Percentiles rank a stretch among this genome's conserved stretches.
phyloP scores from a whole-genome alignment of 176 grass and related monocot species.

The Saccharum spontaneum region DNA sequence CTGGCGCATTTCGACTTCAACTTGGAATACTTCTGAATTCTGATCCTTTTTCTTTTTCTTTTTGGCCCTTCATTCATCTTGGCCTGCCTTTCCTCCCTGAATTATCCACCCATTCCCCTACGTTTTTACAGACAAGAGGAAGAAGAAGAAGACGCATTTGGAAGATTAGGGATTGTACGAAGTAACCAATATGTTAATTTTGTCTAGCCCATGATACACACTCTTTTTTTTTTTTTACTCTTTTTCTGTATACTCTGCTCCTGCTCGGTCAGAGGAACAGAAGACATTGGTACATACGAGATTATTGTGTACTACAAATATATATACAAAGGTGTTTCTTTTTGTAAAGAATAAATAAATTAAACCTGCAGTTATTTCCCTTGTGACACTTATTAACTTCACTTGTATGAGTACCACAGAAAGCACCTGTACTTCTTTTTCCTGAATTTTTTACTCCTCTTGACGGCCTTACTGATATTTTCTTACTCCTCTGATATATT shows the following conservation, averaged over 20 bases:
- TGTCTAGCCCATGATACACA: conserved; percentile 16
- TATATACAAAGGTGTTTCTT: neutral
- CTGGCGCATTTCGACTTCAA: conserved; percentile 57
- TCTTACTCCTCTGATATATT: neutral
- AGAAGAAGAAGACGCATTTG: neutral
- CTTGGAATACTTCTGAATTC: conserved; percentile 67
- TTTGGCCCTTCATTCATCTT: neutral
- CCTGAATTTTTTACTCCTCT: neutral
- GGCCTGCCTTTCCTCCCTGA: neutral
- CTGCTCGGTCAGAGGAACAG: conserved; percentile 28
- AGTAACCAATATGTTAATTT: conserved; percentile 29
- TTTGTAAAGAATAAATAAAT: conserved; percentile 42
- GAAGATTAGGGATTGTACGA: conserved; percentile 38
- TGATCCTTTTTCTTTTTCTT: neutral
- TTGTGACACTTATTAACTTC: neutral
- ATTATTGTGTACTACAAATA: conserved; percentile 14
- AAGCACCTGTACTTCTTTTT: conserved; percentile 1
- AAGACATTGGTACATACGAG: conserved; percentile 20
- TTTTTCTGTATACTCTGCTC: conserved; percentile 30
- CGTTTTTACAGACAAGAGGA: conserved; percentile 25
- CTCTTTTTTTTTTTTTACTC: neutral
- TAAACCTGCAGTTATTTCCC: neutral
- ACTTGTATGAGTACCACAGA: neutral
- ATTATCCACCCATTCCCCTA: conserved; percentile 12
- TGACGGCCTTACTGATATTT: neutral